Percentiles rank a stretch among this genome's conserved stretches.
Evolutionary conservation across 2,329 filamentous ascomycete genomes (phyloP).

Genomic region (Emericellopsis atlantica): DNA sequence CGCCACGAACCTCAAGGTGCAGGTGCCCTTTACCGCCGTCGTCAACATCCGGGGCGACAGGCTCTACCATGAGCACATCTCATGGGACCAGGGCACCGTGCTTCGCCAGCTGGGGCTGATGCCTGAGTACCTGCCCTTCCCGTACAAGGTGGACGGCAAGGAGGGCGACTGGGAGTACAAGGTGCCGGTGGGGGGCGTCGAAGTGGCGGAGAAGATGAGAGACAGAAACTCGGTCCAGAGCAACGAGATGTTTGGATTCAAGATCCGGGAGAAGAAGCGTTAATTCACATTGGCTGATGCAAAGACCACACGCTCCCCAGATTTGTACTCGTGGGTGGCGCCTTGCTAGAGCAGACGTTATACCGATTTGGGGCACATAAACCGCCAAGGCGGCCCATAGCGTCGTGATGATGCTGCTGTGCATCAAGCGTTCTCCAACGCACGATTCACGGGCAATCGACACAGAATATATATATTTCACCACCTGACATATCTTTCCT

Average conservation of each 20-base stretch:
- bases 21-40: slow-evolving; percentile 48
- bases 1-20: slow-evolving; percentile 36
- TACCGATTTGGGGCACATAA: no score
- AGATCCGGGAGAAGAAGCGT: slow-evolving; percentile 1
- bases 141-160: slow-evolving; percentile 31
- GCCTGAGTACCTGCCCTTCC: slow-evolving; percentile 48
- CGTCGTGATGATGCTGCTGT: no score
- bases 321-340: no score
- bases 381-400: no score
- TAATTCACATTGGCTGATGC: no score
- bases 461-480: no score
- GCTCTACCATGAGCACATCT: slow-evolving; percentile 53
- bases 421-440: no score
- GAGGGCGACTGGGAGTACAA: slow-evolving; percentile 5
- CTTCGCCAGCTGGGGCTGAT: slow-evolving; percentile 44
- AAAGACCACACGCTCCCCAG: no score
- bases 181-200: slow-evolving; percentile 8
- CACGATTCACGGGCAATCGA: no score
- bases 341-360: no score
- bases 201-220: slow-evolving; percentile 7
- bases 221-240: slow-evolving; percentile 4
- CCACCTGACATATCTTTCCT: no score
- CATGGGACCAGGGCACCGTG: slow-evolving; percentile 55
- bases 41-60: slow-evolving; percentile 52
- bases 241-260: slow-evolving; percentile 4